Percentiles rank a stretch among this genome's conserved stretches.
Evolutionary conservation across 768 basidiomycete genomes (phyloP).

Genomic region (Phlebiopsis flavidoalba): DNA sequence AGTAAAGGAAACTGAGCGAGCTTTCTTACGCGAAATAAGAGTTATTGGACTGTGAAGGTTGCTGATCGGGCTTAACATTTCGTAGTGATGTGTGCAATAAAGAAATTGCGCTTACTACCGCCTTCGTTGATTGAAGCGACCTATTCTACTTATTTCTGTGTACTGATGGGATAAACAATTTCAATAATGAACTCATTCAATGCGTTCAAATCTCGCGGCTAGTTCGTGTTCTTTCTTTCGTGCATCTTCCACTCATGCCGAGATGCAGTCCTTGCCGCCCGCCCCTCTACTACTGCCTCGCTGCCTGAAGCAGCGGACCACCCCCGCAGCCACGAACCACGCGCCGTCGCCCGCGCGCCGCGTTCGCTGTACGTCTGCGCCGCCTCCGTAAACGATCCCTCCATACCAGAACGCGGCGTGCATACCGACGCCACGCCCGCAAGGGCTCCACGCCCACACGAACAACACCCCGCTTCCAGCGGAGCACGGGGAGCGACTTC

Average conservation of each 20-base stretch:
- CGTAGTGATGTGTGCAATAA: too few species aligned
- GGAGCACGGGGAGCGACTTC: too few species aligned
- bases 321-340: conserved; percentile 52
- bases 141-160: too few species aligned
- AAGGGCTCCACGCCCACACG: conserved; percentile 65
- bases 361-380: conserved; percentile 68
- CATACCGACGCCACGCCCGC: conserved; percentile 46
- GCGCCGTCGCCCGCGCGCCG: conserved; percentile 67
- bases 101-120: too few species aligned
- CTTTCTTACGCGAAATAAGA: too few species aligned
- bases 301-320: conserved; percentile 36
- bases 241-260: neutral
- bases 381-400: conserved; percentile 46
- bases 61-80: too few species aligned
- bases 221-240: neutral
- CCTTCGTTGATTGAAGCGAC: too few species aligned
- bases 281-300: conserved; percentile 36
- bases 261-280: conserved; percentile 34
- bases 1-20: too few species aligned
- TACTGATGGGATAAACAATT: too few species aligned
- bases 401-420: conserved; percentile 18
- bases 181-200: too few species aligned
- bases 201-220: neutral
- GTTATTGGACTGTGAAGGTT: too few species aligned
- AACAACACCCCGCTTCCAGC: conserved; percentile 56